Percentiles rank a stretch among this genome's conserved stretches.
Conservation (phyloP, 257 asterid genomes). For the Verbascum thapsus region DNA sequence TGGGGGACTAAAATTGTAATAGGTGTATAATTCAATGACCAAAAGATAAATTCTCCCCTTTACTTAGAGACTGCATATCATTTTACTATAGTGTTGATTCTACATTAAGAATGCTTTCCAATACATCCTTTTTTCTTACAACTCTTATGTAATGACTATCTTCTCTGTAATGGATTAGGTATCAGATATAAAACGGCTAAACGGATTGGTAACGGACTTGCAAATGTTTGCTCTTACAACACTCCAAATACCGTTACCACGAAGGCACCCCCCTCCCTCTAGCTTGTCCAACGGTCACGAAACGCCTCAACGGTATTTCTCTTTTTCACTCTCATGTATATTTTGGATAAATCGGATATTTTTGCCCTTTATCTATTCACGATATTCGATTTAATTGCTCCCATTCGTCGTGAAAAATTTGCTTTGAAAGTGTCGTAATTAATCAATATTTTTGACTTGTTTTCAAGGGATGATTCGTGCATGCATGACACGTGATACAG, state of each 20-base stretch:
- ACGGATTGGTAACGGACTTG: conserved; percentile 82
- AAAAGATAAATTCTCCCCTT: no score
- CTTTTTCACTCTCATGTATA: conserved; percentile 10
- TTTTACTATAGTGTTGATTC: conserved; percentile 1
- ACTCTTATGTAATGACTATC: no score
- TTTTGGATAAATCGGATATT: no score
- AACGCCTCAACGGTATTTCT: conserved; percentile 50
- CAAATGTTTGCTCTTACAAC: conserved; percentile 94
- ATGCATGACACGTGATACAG: no score
- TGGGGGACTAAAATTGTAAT: no score
- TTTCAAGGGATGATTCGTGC: no score
- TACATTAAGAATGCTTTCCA: no score
- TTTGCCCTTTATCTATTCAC: neutral
- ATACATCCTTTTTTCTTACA: no score
- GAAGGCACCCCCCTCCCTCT: conserved; percentile 86
- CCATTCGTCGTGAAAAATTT: neutral
- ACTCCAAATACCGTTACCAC: conserved; percentile 79
- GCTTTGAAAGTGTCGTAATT: no score
- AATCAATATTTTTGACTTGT: no score
- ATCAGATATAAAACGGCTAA: conserved; percentile 75
- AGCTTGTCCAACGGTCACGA: conserved; percentile 47
- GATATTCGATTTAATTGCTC: neutral
- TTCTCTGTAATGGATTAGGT: conserved; percentile 49
- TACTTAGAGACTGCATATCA: neutral
- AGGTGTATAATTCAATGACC: no score